A percentile compares a stretch with the other conserved stretches of the same genome.
Conservation (phyloP, 768 basidiomycete genomes). For the Leccinum truebloodii region DNA sequence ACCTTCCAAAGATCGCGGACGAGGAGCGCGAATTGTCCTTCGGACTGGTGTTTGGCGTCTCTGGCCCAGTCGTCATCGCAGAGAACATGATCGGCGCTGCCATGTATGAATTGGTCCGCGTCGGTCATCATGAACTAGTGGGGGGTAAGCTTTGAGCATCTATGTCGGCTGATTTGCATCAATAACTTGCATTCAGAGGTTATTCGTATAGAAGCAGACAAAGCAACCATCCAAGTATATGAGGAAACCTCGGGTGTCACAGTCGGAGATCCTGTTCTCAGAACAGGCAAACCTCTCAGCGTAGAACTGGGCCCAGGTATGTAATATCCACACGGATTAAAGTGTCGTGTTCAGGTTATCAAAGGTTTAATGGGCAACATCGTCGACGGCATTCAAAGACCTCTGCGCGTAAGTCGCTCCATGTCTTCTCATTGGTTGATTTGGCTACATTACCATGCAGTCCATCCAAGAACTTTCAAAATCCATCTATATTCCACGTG, state of each 20-base stretch:
- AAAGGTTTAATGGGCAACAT: slow-evolving; percentile 99
- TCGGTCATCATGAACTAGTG: slow-evolving; percentile 97
- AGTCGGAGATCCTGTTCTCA: slow-evolving; percentile 95
- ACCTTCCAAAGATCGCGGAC: slow-evolving; percentile 86
- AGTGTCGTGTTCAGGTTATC: slow-evolving; percentile 4
- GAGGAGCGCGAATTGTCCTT: slow-evolving; percentile 87
- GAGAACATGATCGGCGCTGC: slow-evolving; percentile 93
- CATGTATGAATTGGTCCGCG: slow-evolving; percentile 98
- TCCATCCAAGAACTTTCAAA: slow-evolving; percentile 96
- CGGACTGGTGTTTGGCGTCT: slow-evolving; percentile 92
- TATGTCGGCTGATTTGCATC: background rate
- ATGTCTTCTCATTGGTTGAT: slow-evolving; percentile 5
- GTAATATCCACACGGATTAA: slow-evolving; percentile 19
- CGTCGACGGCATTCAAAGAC: slow-evolving; percentile 95
- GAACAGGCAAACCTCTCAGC: slow-evolving; percentile 96
- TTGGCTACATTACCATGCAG: slow-evolving; percentile 33
- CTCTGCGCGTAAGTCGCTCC: slow-evolving; percentile 64
- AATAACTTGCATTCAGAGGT: slow-evolving; percentile 69
- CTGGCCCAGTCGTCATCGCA: slow-evolving; percentile 97
- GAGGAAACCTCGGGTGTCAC: slow-evolving; percentile 99
- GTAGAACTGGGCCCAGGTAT: slow-evolving; percentile 96
- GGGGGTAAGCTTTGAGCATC: slow-evolving; percentile 63
- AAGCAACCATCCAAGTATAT: slow-evolving; percentile 98
- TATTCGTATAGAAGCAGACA: slow-evolving; percentile 97
- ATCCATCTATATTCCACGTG: slow-evolving; percentile 99